phyloP scores from a whole-genome alignment of 371 early-diverging fungal species.

The Apophysomyces elegans region DNA sequence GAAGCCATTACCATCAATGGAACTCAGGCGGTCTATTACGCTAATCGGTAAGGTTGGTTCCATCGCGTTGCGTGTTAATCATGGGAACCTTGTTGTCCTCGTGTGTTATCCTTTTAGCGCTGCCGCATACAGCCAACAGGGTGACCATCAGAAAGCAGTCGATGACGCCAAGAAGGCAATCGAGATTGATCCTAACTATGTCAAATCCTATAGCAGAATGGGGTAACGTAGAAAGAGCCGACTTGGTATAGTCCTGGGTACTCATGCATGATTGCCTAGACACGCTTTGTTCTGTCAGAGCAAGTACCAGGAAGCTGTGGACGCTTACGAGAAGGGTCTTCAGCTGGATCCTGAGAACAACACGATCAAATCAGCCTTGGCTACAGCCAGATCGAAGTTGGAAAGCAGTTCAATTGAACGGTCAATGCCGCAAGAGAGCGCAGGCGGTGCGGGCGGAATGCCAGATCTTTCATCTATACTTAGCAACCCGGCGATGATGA shows the following conservation, averaged over 20 bases:
- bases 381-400: conserved; percentile 63
- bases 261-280: conserved; percentile 35
- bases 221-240: conserved; percentile 57
- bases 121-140: conserved; percentile 91
- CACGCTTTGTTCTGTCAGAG: conserved; percentile 90
- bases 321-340: conserved; percentile 92
- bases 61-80: not conserved
- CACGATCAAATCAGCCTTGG: conserved; percentile 66
- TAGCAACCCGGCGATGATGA: conserved; percentile 92
- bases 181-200: conserved; percentile 85
- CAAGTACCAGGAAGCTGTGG: conserved; percentile 82
- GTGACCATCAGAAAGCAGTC: conserved; percentile 87
- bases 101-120: conserved; percentile 60
- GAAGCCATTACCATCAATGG: conserved; percentile 87
- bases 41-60: conserved; percentile 76
- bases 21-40: conserved; percentile 90
- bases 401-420: conserved; percentile 33
- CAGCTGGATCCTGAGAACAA: conserved; percentile 88
- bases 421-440: conserved; percentile 38
- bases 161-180: conserved; percentile 85
- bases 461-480: conserved; percentile 70
- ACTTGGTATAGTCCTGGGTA: conserved; percentile 2
- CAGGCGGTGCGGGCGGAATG: conserved; percentile 58
- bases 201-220: conserved; percentile 93
- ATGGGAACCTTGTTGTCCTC: not conserved